Evolutionary conservation across 306 rosid genomes (phyloP).

Genomic region (Citrullus mucosospermus): DNA sequence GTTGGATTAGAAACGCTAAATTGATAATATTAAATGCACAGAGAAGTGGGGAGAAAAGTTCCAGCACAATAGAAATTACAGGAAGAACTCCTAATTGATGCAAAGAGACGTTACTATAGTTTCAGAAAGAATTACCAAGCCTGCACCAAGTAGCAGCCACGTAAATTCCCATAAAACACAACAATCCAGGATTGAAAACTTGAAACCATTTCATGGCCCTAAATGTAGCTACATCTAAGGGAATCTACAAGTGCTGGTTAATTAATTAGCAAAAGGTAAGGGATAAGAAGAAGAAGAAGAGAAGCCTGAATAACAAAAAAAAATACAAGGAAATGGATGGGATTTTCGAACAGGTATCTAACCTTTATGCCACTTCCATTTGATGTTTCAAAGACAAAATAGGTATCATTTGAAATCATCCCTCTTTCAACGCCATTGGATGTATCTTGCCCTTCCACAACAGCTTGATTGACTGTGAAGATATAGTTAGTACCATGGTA

Average conservation of each 20-base stretch:
- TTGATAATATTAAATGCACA: background rate
- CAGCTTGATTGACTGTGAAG: conserved; percentile 65
- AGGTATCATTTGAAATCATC: conserved; percentile 74
- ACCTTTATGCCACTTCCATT: conserved; percentile 92
- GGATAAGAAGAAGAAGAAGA: conserved; percentile 5
- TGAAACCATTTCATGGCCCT: background rate
- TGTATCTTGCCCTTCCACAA: conserved; percentile 51
- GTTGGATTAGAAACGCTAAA: background rate
- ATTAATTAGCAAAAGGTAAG: background rate
- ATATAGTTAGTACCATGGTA: conserved; percentile 68
- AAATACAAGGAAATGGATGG: background rate
- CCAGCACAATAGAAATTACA: background rate
- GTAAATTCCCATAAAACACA: background rate
- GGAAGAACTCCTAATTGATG: background rate
- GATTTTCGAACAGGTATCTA: background rate
- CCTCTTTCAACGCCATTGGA: conserved; percentile 63
- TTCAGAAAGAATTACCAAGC: background rate
- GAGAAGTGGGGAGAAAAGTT: background rate
- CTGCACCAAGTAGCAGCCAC: background rate
- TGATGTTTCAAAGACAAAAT: conserved; percentile 66
- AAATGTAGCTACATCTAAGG: background rate
- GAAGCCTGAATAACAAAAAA: background rate
- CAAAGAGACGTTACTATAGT: background rate
- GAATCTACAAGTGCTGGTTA: background rate
- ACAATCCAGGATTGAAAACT: background rate